phyloP scores from a whole-genome alignment of 2,329 filamentous ascomycete genomes.

The Fonsecaea pedrosoi region DNA sequence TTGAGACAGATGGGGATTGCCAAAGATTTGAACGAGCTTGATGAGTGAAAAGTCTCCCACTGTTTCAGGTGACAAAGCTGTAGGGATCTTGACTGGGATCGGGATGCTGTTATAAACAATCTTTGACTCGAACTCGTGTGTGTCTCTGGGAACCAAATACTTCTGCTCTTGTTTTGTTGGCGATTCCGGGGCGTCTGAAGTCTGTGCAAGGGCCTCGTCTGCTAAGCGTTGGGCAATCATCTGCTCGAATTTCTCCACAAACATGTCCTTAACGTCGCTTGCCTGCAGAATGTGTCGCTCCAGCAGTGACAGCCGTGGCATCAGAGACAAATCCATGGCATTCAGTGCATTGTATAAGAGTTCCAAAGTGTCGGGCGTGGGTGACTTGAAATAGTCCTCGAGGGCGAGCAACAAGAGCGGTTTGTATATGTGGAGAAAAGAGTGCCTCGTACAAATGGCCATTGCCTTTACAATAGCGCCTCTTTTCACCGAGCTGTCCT shows the following conservation, averaged over 20 bases:
- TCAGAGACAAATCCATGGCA: conserved; percentile 91
- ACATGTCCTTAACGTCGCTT: conserved; percentile 93
- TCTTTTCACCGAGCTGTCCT: conserved; percentile 71
- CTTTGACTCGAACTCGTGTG: conserved; percentile 95
- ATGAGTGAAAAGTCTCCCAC: conserved; percentile 97
- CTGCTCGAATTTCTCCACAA: conserved; percentile 95
- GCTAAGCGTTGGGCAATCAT: conserved; percentile 85
- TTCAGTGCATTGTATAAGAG: conserved; percentile 93
- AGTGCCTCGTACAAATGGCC: conserved; percentile 97
- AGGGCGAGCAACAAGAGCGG: conserved; percentile 87
- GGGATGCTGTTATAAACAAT: conserved; percentile 97
- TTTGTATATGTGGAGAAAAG: conserved; percentile 99
- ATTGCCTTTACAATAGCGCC: conserved; percentile 96
- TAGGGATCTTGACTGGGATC: conserved; percentile 94
- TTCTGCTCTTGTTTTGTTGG: conserved; percentile 66
- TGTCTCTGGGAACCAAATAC: conserved; percentile 86
- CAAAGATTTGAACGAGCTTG: conserved; percentile 95
- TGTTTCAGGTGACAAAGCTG: conserved; percentile 90
- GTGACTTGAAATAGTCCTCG: conserved; percentile 95
- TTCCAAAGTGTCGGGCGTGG: conserved; percentile 83
- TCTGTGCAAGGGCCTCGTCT: conserved; percentile 60
- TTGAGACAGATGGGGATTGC: conserved; percentile 77
- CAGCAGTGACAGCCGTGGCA: conserved; percentile 82
- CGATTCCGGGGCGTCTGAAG: conserved; percentile 47
- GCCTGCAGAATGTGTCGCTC: conserved; percentile 87